Evolutionary conservation across 2,329 filamentous ascomycete species (phyloP), one percentile per base, ranked within the genome.

Genomic region (Aspergillus cejpii): DNA sequence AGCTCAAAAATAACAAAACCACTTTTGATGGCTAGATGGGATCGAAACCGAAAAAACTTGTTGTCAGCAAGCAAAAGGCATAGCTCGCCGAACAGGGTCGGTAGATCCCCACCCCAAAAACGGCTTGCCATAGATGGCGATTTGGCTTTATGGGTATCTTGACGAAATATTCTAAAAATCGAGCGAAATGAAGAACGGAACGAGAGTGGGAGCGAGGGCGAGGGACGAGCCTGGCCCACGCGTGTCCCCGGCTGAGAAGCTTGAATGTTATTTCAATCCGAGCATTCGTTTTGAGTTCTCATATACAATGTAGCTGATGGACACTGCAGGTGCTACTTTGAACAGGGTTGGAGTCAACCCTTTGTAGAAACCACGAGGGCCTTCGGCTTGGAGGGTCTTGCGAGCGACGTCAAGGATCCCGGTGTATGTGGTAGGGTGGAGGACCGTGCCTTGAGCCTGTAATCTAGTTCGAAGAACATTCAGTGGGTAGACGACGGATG

Each of bases 321-420:
- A 95, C 43, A 98, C 84, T 23, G 92, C 89, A 2, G 92, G 92
- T 7, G 92, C 89, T 27, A 98, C 92, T 73, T 98, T 98, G 57
- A 98, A 75, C 29, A 98, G 74, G 63, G 97, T 98, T 4, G 92
- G 92, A 33, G 91, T 95, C 53, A 97, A 74, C 1, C 92, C 92
- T 68, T 94, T 95, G 75, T 95, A 98, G 45, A 98, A 74, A 2
- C 92, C 92, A 47, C 86, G 78, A 28, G 86, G 64, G 1, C 92
- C 92, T 69, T 98, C 92, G 39, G 84, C 81, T 56, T 82, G 76
- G 27, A 95, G 72, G 6, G 92, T 98, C 69, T 85, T 87, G 43
- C 77, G 77, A 1, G 88, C 85, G 34, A 96, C 91, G 65, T 98
- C 92, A 72, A 83, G 79, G 52, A 97, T 91, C 28, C 92, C 88